These are phyloP conservation scores for Gossypium stocksii DNA, from an alignment of 345 rosid genomes.

Conservation along the genomic window DNA sequence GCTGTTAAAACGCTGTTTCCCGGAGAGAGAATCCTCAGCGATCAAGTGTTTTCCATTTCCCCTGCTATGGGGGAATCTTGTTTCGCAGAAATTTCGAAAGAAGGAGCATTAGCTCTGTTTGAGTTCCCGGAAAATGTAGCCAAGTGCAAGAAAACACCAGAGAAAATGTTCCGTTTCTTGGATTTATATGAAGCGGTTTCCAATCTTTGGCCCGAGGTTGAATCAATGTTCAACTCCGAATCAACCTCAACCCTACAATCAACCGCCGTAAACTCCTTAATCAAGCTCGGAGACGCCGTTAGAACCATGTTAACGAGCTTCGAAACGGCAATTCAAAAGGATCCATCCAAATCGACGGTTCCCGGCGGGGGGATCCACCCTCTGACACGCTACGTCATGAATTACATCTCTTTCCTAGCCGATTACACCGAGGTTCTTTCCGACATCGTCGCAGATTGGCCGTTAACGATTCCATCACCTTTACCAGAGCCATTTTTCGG, in stretches of 20 bases:
- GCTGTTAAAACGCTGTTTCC: conserved; percentile 47
- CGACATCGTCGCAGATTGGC: conserved; percentile 61
- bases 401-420: conserved; percentile 62
- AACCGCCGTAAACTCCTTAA: conserved; percentile 47
- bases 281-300: conserved; percentile 50
- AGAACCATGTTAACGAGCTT: conserved; percentile 53
- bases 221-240: conserved; percentile 57
- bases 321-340: conserved; percentile 63
- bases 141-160: conserved; percentile 55
- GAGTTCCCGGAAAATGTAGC: conserved; percentile 58
- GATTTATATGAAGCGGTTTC: conserved; percentile 71
- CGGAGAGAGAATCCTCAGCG: conserved; percentile 67
- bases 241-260: conserved; percentile 42
- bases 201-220: conserved; percentile 50
- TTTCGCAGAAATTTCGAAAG: conserved; percentile 47
- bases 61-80: conserved; percentile 42
- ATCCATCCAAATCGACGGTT: conserved; percentile 43
- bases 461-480: conserved; percentile 26
- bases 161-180: conserved; percentile 69
- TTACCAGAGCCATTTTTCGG: conserved; percentile 47
- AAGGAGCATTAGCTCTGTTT: conserved; percentile 52
- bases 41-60: conserved; percentile 54
- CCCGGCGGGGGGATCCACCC: conserved; percentile 87
- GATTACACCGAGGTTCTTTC: conserved; percentile 58
- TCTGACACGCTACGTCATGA: conserved; percentile 84